A percentile compares a stretch with the other conserved stretches of the same genome.
These are phyloP conservation scores for Zoysia matrella DNA, from an alignment of 202 grass and related monocot genomes.

Conservation along the genomic window DNA sequence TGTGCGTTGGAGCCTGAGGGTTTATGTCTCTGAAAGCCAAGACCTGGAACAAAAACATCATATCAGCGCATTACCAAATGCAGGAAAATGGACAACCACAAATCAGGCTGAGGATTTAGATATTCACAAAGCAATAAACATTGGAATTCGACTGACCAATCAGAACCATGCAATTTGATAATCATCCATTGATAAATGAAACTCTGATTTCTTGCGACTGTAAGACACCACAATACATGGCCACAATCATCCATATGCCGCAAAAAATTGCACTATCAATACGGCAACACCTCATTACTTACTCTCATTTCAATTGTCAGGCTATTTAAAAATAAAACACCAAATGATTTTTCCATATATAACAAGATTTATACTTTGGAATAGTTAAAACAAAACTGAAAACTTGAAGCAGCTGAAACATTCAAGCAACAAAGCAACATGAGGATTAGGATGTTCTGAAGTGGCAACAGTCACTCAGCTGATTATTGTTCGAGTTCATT, in stretches of 20 bases:
- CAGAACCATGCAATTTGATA: background rate
- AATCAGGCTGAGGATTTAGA: background rate
- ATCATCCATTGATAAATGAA: background rate
- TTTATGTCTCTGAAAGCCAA: conserved; percentile 93
- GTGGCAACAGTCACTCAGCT: background rate
- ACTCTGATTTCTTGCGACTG: background rate
- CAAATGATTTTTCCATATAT: background rate
- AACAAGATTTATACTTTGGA: conserved; percentile 1
- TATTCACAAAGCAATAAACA: conserved; percentile 1
- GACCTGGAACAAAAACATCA: conserved; percentile 54
- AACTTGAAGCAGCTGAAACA: background rate
- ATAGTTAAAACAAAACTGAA: conserved; percentile 1
- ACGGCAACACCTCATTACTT: background rate
- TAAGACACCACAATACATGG: background rate
- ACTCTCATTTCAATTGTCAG: background rate
- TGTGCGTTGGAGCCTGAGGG: conserved; percentile 83
- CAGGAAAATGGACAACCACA: background rate
- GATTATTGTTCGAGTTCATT: background rate
- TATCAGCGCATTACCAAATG: background rate
- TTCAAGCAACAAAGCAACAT: background rate
- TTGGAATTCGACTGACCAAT: background rate
- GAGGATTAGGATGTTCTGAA: conserved; percentile 3
- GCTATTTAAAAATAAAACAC: background rate
- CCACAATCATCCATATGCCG: background rate
- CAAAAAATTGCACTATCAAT: background rate